Base-by-base conservation (phyloP, 1,139 yeast genomes). In the Pichia sp. region DNA sequence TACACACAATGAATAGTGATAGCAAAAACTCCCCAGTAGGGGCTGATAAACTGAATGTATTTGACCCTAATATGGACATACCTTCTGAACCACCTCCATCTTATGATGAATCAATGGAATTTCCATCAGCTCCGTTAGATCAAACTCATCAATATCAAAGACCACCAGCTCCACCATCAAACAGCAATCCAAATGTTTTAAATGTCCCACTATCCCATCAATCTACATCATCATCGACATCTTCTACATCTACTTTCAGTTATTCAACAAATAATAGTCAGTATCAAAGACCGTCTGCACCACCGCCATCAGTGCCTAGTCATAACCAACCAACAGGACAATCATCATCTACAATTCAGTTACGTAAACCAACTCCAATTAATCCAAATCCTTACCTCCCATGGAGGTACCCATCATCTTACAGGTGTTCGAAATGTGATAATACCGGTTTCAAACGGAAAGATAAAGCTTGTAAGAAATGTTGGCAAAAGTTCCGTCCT, bases 391-490 rank as follows among this genome's bases (percentile, higher is more conserved):
- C 65, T 5, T 61, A 62, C 18, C 70, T 85, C 5, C 95, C 95
- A 0, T 87, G 88, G 76, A 68, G 68, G 49, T 88, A 86, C 62
- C 95, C 96, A 0, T 30, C 51, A 16, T 67, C 80, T 2, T 84
- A 73, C 64, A 70, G 73, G 57, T 89, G 96, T 63, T 69, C 72
- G 9, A 84, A 84, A 62, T 89, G 96, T 70, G 71, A 76, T 53
- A 89, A 89, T 63, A 85, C 95, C 0, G 96, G 96, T 0, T 71
- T 72, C 60, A 86, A 86, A 67, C 52, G 69, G 28, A 83, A 81
- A 60, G 89, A 90, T 2, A 72, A 72, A 46, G 70, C 82, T 5
- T 89, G 96, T 65, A 78, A 80, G 62, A 77, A 76, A 53, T 89
- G 96, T 67, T 88, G 89, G 83, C 79, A 75, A 33, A 61, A 67